A percentile compares a stretch with the other conserved stretches of the same genome.
These are phyloP conservation scores for Colletotrichum orbiculare DNA, from an alignment of 2,329 filamentous ascomycete species.

Conservation along the genomic window DNA sequence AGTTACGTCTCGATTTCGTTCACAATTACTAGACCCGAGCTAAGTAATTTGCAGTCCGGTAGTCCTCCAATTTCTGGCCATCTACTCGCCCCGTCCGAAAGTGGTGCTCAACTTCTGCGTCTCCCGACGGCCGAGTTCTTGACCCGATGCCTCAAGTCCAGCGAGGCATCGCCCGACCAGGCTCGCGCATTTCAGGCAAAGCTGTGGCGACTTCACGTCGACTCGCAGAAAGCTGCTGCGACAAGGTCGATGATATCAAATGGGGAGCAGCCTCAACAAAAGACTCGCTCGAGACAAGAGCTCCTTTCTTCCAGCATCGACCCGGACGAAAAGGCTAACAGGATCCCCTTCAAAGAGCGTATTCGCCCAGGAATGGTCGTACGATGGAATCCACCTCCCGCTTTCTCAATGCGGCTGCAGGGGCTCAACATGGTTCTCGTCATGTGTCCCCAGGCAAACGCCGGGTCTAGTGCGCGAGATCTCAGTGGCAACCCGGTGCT, in stretches of 20 bases:
- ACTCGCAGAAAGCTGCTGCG: too few relatives aligned
- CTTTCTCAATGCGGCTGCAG: slow-evolving; percentile 31
- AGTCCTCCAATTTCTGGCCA: slow-evolving; percentile 46
- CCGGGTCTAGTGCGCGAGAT: slow-evolving; percentile 39
- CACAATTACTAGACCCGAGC: too few relatives aligned
- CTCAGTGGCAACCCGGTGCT: slow-evolving; percentile 36
- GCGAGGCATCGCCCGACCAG: too few relatives aligned
- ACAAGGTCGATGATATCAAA: too few relatives aligned
- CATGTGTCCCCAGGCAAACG: slow-evolving; percentile 42
- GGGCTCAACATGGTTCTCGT: slow-evolving; percentile 46
- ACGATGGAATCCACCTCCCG: slow-evolving; percentile 42
- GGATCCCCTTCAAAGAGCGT: slow-evolving; percentile 51
- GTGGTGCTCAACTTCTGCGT: too few relatives aligned
- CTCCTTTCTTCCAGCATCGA: slow-evolving; percentile 44
- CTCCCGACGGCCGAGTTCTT: too few relatives aligned
- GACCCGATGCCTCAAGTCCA: too few relatives aligned
- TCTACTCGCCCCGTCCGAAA: slow-evolving; percentile 48
- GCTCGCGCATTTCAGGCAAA: too few relatives aligned
- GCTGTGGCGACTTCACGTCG: too few relatives aligned
- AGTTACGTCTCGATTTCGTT: slow-evolving; percentile 30
- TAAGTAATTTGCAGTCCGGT: slow-evolving; percentile 48
- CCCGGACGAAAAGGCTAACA: slow-evolving; percentile 38
- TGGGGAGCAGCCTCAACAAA: too few relatives aligned
- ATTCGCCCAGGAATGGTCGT: slow-evolving; percentile 56
- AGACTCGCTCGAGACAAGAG: slow-evolving; percentile 4